A percentile compares a stretch with the other conserved stretches of the same genome.
These are phyloP conservation scores for Marasmius oreades DNA, from an alignment of 1,284 basidiomycete species.

Conservation along the genomic window DNA sequence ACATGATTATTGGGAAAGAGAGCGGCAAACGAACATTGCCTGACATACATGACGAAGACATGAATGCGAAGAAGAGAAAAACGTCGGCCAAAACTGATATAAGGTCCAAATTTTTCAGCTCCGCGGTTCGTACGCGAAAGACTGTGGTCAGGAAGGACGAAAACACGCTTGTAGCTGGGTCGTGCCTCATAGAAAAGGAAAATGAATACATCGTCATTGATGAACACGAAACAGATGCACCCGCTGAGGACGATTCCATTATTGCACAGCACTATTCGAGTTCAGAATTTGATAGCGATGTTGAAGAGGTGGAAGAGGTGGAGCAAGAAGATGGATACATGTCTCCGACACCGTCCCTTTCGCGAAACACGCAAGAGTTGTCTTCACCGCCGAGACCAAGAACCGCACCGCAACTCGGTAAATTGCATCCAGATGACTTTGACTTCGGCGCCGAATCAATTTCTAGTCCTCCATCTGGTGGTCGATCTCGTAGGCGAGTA, in stretches of 20 bases:
- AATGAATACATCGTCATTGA: slow-evolving; percentile 31
- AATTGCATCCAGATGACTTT: slow-evolving; percentile 19
- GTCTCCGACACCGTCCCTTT: slow-evolving; percentile 57
- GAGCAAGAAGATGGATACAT: slow-evolving; percentile 76
- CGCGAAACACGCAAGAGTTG: slow-evolving; percentile 53
- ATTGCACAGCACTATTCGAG: slow-evolving; percentile 32
- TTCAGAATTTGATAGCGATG: slow-evolving; percentile 29
- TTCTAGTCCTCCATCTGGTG: slow-evolving; percentile 53
- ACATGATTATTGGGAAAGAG: slow-evolving; percentile 44
- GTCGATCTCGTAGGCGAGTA: slow-evolving; percentile 18
- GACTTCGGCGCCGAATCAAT: slow-evolving; percentile 57
- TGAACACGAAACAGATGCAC: slow-evolving; percentile 34
- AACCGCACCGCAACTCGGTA: slow-evolving; percentile 12
- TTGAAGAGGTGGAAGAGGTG: slow-evolving; percentile 38
- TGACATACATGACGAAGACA: slow-evolving; percentile 65
- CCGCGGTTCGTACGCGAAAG: slow-evolving; percentile 2
- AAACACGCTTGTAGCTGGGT: slow-evolving; percentile 29
- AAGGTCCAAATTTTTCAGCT: slow-evolving; percentile 37
- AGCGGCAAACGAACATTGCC: slow-evolving; percentile 73
- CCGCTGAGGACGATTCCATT: slow-evolving; percentile 31
- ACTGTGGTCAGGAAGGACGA: slow-evolving; percentile 6
- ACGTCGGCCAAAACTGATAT: slow-evolving; percentile 18
- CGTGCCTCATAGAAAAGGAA: slow-evolving; percentile 42
- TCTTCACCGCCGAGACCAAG: slow-evolving; percentile 47
- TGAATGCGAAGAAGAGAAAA: slow-evolving; percentile 36